Evolutionary conservation across 1,284 basidiomycete genomes (phyloP), one percentile per base, ranked within the genome.

Genomic region (Ustilago sp.): DNA sequence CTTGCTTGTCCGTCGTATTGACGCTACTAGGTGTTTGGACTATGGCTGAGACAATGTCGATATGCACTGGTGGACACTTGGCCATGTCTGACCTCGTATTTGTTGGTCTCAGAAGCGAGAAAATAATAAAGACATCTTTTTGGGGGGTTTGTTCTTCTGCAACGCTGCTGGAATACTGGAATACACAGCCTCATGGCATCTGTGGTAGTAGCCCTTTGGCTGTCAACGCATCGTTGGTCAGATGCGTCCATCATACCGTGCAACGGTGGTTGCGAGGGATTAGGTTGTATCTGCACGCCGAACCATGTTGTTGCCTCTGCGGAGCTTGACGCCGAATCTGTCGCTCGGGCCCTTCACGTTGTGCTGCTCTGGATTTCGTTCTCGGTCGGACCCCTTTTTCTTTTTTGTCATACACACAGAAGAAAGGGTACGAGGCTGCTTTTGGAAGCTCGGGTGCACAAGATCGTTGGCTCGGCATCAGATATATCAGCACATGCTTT

Each of bases 101-200:
- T 53, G 51, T 61, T 38, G 50, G 59, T 61, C 41, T 61, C 59
- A 61, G 55, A 45, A 19, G 7, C 15, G 19, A 45, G 48, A 50
- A 50, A 50, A 31, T 31, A 32, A 53, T 23, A 53, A 17, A 41
- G 12, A 34, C 13, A 32, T 35, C 23, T 15, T 43, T 32, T 38
- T 36, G 11, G 19, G 2, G 19, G 19, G 19, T n/a, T 32, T 28
- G 23, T 48, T 45, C 43, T 15, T 15, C 32, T 15, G 11, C 39
- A 15, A 13, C 0, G 54, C n/a, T 15, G 31, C 12, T 35, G 35
- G 39, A 41, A 6, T 6, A 12, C 39, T 28, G 23, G 39, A 13
- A 41, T 17, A 41, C 13, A 41, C 39, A 4, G 39, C 7, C 17
- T 41, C 13, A 41, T 41, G 39, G 39, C 11, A 13, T 4, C 7